Evolutionary conservation across 441 rosid species (phyloP), one percentile per base, ranked within the genome.

Genomic region (Erysimum cheiri): DNA sequence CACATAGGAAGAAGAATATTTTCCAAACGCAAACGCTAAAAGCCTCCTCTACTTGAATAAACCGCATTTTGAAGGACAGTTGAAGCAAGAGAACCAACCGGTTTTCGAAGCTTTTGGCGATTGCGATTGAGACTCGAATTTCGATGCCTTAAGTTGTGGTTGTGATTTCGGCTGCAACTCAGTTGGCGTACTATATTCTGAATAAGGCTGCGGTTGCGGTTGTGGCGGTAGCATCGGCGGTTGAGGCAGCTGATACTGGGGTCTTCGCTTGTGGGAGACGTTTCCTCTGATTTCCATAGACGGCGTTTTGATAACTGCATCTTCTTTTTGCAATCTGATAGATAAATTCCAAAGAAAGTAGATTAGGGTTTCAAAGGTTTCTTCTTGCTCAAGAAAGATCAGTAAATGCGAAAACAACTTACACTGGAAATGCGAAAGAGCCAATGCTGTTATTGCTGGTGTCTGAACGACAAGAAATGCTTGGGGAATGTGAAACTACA

Each of bases 401-500:
- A 6, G 17, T 19, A 57, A 14, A 6, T 8, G 48, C 26, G 19
- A n/a, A 0, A 24, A 35, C 0, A 1, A 70, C 91, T 85, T 77
- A 94, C 98, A 80, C 8, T 4, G 90, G 98, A 78, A 91, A 94
- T 13, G 81, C 86, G 58, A 92, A 91, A 46, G 98, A 92, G 10
- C 60, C 39, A 26, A 70, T 65, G 78, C 98, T 90, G 62, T 78
- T 57, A 17, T 10, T 69, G 35, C 88, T 88, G 1, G 67, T 82
- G 31, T 76, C 80, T 4, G 88, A 85, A 22, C 4, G 82, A 14
- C 53, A 50, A 19, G 85, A 73, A 28, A 70, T 15, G 75, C 87
- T 81, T 0, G 77, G 58, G 0, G 88, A 80, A 54, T 71, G 78
- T 6, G 76, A 69, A 44, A 39, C n/a, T 4, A 64, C 28, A 69